phyloP scores from a whole-genome alignment of 179 eudicot genomes.

The Corrigiola litoralis region DNA sequence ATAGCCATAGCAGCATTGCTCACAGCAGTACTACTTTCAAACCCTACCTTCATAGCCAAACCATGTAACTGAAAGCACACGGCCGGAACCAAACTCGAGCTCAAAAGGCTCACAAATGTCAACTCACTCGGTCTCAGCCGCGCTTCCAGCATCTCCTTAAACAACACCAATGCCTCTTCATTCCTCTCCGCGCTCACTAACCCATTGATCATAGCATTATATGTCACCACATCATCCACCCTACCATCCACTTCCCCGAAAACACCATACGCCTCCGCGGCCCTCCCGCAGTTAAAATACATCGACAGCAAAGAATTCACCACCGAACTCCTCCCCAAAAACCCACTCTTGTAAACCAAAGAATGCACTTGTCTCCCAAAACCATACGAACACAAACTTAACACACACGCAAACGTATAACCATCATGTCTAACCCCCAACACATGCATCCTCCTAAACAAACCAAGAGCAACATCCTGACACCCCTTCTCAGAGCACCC shows the following conservation, averaged over 20 bases:
- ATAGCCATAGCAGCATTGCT: slow-evolving; percentile 69
- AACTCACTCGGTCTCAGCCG: slow-evolving; percentile 52
- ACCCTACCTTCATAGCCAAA: slow-evolving; percentile 56
- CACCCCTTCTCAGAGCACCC: slow-evolving; percentile 55
- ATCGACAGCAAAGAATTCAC: slow-evolving; percentile 56
- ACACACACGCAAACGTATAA: slow-evolving; percentile 60
- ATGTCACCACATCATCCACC: slow-evolving; percentile 54
- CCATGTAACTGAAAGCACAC: slow-evolving; percentile 47
- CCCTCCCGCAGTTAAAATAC: slow-evolving; percentile 52
- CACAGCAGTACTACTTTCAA: slow-evolving; percentile 46
- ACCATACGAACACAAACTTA: slow-evolving; percentile 54
- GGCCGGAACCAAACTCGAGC: slow-evolving; percentile 38
- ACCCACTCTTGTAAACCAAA: slow-evolving; percentile 49
- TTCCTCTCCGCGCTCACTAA: slow-evolving; percentile 44
- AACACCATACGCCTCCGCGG: slow-evolving; percentile 41
- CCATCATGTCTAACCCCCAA: slow-evolving; percentile 54
- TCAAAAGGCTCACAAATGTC: slow-evolving; percentile 68
- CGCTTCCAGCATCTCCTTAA: slow-evolving; percentile 42
- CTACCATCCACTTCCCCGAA: slow-evolving; percentile 41
- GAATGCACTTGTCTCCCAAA: slow-evolving; percentile 68
- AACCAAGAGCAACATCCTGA: slow-evolving; percentile 32
- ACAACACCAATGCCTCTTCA: slow-evolving; percentile 47
- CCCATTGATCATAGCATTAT: slow-evolving; percentile 74
- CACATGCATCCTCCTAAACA: slow-evolving; percentile 51
- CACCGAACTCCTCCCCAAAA: slow-evolving; percentile 44